phyloP scores from a whole-genome alignment of 495 filamentous ascomycete genomes.

The Aspergillus olivimuriae region DNA sequence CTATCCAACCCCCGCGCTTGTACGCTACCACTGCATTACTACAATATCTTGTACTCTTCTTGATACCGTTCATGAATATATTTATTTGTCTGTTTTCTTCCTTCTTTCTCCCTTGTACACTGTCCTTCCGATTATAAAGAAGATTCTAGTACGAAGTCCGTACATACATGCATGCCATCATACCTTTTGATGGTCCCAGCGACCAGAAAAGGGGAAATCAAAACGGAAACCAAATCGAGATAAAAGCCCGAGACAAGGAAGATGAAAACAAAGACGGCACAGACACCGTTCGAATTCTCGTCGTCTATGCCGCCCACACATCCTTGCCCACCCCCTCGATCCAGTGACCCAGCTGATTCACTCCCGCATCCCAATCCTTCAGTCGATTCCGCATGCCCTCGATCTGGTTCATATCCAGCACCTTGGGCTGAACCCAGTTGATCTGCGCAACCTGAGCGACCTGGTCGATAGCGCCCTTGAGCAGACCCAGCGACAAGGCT shows the following conservation, averaged over 20 bases:
- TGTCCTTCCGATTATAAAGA: constrained; percentile 7
- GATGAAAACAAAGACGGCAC: too few species aligned
- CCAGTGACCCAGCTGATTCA: constrained; percentile 92
- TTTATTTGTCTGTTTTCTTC: background rate
- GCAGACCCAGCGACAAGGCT: constrained; percentile 83
- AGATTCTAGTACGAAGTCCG: constrained; percentile 13
- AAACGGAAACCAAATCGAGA: too few species aligned
- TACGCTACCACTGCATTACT: too few species aligned
- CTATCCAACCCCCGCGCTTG: too few species aligned
- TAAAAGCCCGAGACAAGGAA: too few species aligned
- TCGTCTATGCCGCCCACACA: constrained; percentile 84
- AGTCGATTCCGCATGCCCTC: constrained; percentile 84
- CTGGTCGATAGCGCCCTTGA: constrained; percentile 92
- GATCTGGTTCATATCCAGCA: constrained; percentile 92
- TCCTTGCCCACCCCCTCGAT: constrained; percentile 85
- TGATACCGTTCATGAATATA: too few species aligned
- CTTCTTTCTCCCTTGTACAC: too few species aligned
- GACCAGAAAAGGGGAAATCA: constrained; percentile 28
- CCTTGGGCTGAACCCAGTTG: constrained; percentile 98
- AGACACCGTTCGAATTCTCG: too few species aligned
- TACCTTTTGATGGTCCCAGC: constrained; percentile 6
- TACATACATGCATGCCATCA: constrained; percentile 11
- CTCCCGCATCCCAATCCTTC: constrained; percentile 90
- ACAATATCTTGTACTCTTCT: too few species aligned
- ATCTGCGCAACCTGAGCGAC: constrained; percentile 90